These are phyloP conservation scores for Tetrastigma voinierianum DNA, from an alignment of 164 flowering plant genomes.

Conservation along the genomic window DNA sequence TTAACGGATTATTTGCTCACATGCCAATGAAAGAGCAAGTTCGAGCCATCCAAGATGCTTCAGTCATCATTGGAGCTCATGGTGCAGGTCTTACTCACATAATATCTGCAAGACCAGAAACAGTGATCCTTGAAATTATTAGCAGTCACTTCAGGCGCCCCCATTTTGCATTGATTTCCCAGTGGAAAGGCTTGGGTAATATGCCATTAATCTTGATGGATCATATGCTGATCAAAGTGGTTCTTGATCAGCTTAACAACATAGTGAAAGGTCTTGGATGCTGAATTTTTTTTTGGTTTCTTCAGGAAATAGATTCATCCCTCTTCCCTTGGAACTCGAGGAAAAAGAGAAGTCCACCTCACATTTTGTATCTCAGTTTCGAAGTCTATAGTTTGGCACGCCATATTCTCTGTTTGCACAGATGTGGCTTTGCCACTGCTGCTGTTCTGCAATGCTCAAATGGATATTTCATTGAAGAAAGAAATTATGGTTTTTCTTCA, in stretches of 20 bases:
- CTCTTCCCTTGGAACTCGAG: background rate
- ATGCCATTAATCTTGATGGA: conserved; percentile 66
- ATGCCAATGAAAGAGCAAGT: conserved; percentile 95
- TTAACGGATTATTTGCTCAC: conserved; percentile 92
- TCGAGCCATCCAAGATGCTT: conserved; percentile 83
- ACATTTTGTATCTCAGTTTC: background rate
- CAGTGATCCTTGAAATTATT: conserved; percentile 80
- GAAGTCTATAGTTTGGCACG: background rate
- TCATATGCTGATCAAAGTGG: conserved; percentile 61
- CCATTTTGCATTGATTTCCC: conserved; percentile 73
- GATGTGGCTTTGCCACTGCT: background rate
- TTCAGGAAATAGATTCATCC: background rate
- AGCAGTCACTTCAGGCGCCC: conserved; percentile 82
- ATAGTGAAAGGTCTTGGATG: conserved; percentile 68
- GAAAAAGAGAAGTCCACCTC: background rate
- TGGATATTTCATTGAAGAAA: background rate
- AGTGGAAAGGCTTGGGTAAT: conserved; percentile 91
- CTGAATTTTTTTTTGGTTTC: conserved; percentile 20
- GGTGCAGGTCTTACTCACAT: conserved; percentile 98
- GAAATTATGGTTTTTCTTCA: background rate
- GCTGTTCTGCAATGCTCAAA: no score
- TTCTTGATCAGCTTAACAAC: conserved; percentile 44
- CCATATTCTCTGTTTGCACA: background rate
- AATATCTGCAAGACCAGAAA: conserved; percentile 64
- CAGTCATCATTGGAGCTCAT: conserved; percentile 94